phyloP scores from a whole-genome alignment of 805 yeast species.

The Komagataella pastoris region DNA sequence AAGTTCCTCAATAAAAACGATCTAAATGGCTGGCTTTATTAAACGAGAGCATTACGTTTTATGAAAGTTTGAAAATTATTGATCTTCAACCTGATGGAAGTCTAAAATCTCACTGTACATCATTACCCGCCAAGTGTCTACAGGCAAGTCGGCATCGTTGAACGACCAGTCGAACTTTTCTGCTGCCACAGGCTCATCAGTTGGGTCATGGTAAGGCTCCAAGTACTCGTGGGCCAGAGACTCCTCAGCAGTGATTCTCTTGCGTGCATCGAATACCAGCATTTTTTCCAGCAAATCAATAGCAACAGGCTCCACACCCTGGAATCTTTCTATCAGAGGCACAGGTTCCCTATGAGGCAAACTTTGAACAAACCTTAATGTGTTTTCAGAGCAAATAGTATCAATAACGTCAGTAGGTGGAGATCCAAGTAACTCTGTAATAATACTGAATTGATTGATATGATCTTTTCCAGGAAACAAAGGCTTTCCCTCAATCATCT shows the following conservation, averaged over 20 bases:
- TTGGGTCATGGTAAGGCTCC: slow-evolving; percentile 93
- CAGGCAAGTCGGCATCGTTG: slow-evolving; percentile 94
- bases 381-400: slow-evolving; percentile 92
- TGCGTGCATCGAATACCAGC: slow-evolving; percentile 91
- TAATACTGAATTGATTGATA: slow-evolving; percentile 94
- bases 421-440: slow-evolving; percentile 84
- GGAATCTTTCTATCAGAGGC: slow-evolving; percentile 73
- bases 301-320: slow-evolving; percentile 71
- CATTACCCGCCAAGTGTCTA: slow-evolving; percentile 98
- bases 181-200: slow-evolving; percentile 92
- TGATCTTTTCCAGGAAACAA: slow-evolving; percentile 97
- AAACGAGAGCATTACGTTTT: slow-evolving; percentile 12
- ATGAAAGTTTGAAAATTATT: not conserved
- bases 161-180: slow-evolving; percentile 96
- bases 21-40: not conserved
- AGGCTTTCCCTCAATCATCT: slow-evolving; percentile 95
- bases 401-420: slow-evolving; percentile 95
- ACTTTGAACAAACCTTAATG: slow-evolving; percentile 85
- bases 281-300: slow-evolving; percentile 78
- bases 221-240: slow-evolving; percentile 85
- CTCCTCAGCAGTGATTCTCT: slow-evolving; percentile 85
- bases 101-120: slow-evolving; percentile 96
- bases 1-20: not conserved
- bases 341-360: slow-evolving; percentile 90
- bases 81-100: slow-evolving; percentile 75